These are phyloP conservation scores for Talaromyces albobiverticillius DNA, from an alignment of 2,329 filamentous ascomycete species.

Conservation along the genomic window DNA sequence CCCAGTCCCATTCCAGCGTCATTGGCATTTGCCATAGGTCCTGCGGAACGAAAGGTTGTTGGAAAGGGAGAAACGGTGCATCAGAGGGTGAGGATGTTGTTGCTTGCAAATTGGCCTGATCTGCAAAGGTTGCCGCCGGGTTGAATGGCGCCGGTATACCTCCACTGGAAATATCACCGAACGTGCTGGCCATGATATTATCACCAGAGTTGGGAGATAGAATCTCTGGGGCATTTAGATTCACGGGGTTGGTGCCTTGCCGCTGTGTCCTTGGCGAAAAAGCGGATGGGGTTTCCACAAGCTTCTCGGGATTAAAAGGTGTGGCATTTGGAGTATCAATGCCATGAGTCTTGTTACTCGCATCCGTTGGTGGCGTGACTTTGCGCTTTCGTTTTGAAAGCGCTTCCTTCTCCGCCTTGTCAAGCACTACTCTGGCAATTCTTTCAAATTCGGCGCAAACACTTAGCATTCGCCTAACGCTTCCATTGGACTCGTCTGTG, in stretches of 20 bases:
- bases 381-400: conserved; percentile 81
- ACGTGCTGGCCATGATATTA: conserved; percentile 20
- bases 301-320: not conserved
- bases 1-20: conserved; percentile 90
- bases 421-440: conserved; percentile 85
- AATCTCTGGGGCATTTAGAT: not conserved
- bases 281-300: not conserved
- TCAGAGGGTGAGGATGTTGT: conserved; percentile 20
- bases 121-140: conserved; percentile 27
- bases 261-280: not conserved
- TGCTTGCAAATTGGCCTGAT: conserved; percentile 30
- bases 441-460: conserved; percentile 96
- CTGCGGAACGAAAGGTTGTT: conserved; percentile 85
- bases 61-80: conserved; percentile 26
- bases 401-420: conserved; percentile 84
- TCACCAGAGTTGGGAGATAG: conserved; percentile 20
- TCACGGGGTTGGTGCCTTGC: conserved; percentile 1
- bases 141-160: conserved; percentile 30
- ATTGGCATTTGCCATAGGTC: conserved; percentile 96
- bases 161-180: conserved; percentile 24
- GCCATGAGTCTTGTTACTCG: conserved; percentile 22
- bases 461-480: conserved; percentile 87
- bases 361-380: conserved; percentile 35
- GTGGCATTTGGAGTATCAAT: conserved; percentile 13
- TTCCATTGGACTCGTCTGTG: conserved; percentile 84